phyloP scores from a whole-genome alignment of 129 eudicot genomes.

The Erigeron canadensis region DNA sequence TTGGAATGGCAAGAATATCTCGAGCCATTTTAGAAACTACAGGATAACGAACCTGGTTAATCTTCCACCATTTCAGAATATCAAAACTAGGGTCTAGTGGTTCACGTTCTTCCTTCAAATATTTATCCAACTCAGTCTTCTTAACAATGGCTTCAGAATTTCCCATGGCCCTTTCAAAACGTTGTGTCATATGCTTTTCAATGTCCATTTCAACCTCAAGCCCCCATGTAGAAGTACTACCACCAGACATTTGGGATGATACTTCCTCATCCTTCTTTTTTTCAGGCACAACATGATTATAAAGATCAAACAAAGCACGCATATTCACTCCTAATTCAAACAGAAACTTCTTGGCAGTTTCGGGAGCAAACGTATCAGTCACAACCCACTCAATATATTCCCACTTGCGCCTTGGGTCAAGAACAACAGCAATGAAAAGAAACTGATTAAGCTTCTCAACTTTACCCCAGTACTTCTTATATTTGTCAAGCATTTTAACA shows the following conservation, averaged over 20 bases:
- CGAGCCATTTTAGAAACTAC: neutral
- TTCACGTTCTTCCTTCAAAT: neutral
- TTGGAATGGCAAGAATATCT: neutral
- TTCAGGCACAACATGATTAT: neutral
- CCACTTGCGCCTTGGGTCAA: neutral
- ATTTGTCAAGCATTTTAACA: neutral
- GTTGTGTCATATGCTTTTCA: neutral
- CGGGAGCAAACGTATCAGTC: neutral
- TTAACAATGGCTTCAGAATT: neutral
- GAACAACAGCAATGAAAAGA: neutral
- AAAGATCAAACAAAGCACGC: neutral
- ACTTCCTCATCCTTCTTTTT: neutral
- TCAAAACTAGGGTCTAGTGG: neutral
- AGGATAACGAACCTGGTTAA: neutral
- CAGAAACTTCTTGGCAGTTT: neutral
- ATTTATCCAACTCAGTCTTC: neutral
- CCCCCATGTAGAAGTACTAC: neutral
- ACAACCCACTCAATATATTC: neutral
- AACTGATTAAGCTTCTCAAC: neutral
- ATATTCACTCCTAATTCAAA: neutral
- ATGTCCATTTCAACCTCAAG: neutral
- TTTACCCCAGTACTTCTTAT: constrained; percentile 2
- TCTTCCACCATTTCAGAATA: no score
- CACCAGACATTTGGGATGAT: neutral
- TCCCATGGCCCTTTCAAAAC: neutral